phyloP scores from a whole-genome alignment of 139 green algal species.

The Asterochloris sp. region DNA sequence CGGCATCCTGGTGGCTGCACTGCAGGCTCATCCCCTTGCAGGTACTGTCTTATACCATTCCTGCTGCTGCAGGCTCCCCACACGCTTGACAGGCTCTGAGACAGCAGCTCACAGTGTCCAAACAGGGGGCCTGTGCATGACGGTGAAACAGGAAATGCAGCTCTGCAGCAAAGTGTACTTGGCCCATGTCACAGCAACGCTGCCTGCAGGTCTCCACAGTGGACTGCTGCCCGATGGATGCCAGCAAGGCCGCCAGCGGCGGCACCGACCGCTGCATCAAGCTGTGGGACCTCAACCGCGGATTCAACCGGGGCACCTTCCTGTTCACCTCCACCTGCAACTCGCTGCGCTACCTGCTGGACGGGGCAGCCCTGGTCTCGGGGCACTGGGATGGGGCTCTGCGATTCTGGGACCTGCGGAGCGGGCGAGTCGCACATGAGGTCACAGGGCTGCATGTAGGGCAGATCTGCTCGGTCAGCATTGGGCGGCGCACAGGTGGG shows the following conservation, averaged over 20 bases:
- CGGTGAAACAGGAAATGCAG: too few species aligned
- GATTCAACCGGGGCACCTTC: constrained; percentile 51
- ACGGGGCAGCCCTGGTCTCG: constrained; percentile 29
- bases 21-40: too few species aligned
- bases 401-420: constrained; percentile 66
- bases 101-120: too few species aligned
- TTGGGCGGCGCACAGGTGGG: constrained; percentile 8
- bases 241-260: constrained; percentile 35
- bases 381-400: constrained; percentile 64
- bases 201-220: constrained; percentile 32
- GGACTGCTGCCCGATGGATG: constrained; percentile 47
- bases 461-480: constrained; percentile 27
- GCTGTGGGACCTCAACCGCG: constrained; percentile 61
- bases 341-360: constrained; percentile 33
- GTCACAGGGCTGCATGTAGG: constrained; percentile 37
- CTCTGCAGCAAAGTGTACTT: too few species aligned
- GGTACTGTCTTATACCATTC: too few species aligned
- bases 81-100: too few species aligned
- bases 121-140: too few species aligned
- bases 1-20: too few species aligned
- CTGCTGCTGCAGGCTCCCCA: too few species aligned
- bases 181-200: too few species aligned
- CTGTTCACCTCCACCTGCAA: constrained; percentile 55
- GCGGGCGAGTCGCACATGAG: constrained; percentile 23
- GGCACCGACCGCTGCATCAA: constrained; percentile 63